Conservation (phyloP, 305 asterid genomes). For the Fraxinus angustifolia region DNA sequence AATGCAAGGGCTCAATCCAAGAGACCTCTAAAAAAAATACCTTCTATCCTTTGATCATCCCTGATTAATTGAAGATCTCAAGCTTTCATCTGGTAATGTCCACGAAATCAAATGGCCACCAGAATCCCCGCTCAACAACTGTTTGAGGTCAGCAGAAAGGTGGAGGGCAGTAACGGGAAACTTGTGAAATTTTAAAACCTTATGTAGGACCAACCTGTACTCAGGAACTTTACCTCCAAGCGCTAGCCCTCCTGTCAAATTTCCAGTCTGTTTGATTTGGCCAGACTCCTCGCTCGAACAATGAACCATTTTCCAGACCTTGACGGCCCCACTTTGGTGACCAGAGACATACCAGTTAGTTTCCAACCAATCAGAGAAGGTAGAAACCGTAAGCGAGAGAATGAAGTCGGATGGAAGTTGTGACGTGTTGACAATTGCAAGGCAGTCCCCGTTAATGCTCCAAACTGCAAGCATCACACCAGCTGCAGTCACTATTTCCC, state of each 20-base stretch:
- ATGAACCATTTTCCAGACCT: constrained; percentile 96
- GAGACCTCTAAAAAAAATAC: constrained; percentile 14
- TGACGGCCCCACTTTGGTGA: constrained; percentile 96
- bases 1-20: background rate
- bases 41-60: constrained; percentile 46
- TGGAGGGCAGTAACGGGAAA: constrained; percentile 82
- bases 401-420: constrained; percentile 96
- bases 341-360: constrained; percentile 90
- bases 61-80: constrained; percentile 53
- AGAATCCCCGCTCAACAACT: constrained; percentile 86
- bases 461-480: constrained; percentile 92
- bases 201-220: constrained; percentile 74
- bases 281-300: constrained; percentile 57
- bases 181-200: constrained; percentile 80
- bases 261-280: constrained; percentile 44
- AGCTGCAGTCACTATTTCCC: constrained; percentile 93
- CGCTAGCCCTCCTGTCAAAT: constrained; percentile 52
- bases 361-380: constrained; percentile 80
- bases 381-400: constrained; percentile 66
- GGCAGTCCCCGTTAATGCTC: constrained; percentile 96
- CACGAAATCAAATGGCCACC: constrained; percentile 82
- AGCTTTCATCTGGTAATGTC: constrained; percentile 85
- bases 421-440: constrained; percentile 89
- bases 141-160: constrained; percentile 73
- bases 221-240: constrained; percentile 71